These are phyloP conservation scores for Wickerhamomyces hampshirensis DNA, from an alignment of 805 yeast species.

Conservation along the genomic window DNA sequence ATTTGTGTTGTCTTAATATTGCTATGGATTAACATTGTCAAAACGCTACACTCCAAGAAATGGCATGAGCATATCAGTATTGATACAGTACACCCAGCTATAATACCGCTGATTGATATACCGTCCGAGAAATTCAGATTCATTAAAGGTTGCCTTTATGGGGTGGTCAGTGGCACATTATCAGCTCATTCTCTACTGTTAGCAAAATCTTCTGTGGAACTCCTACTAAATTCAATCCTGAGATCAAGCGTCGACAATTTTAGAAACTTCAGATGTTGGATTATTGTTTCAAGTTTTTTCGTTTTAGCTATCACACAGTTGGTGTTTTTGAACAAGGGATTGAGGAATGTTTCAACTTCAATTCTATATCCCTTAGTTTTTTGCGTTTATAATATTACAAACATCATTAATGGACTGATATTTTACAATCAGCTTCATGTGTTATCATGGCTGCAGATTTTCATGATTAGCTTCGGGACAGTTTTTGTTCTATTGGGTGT, in stretches of 20 bases:
- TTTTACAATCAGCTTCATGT: slow-evolving; percentile 47
- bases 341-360: slow-evolving; percentile 66
- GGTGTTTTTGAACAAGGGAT: slow-evolving; percentile 68
- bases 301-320: slow-evolving; percentile 67
- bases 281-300: slow-evolving; percentile 50
- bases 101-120: slow-evolving; percentile 4
- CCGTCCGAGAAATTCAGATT: slow-evolving; percentile 21
- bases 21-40: slow-evolving; percentile 24
- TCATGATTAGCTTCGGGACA: slow-evolving; percentile 46
- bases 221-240: slow-evolving; percentile 42
- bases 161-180: slow-evolving; percentile 66
- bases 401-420: slow-evolving; percentile 61
- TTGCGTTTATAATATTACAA: slow-evolving; percentile 71
- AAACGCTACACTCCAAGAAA: slow-evolving; percentile 4
- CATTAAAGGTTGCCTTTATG: slow-evolving; percentile 57
- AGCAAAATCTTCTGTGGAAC: slow-evolving; percentile 81
- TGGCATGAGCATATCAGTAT: background rate
- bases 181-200: slow-evolving; percentile 82
- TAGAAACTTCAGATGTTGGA: slow-evolving; percentile 38
- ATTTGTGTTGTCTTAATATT: slow-evolving; percentile 26
- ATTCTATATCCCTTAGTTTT: slow-evolving; percentile 81
- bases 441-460: slow-evolving; percentile 29
- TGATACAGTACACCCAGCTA: slow-evolving; percentile 1
- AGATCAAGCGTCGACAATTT: slow-evolving; percentile 33
- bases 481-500: slow-evolving; percentile 51